phyloP scores from a whole-genome alignment of 768 basidiomycete genomes.

The Thelephora ganbajun region DNA sequence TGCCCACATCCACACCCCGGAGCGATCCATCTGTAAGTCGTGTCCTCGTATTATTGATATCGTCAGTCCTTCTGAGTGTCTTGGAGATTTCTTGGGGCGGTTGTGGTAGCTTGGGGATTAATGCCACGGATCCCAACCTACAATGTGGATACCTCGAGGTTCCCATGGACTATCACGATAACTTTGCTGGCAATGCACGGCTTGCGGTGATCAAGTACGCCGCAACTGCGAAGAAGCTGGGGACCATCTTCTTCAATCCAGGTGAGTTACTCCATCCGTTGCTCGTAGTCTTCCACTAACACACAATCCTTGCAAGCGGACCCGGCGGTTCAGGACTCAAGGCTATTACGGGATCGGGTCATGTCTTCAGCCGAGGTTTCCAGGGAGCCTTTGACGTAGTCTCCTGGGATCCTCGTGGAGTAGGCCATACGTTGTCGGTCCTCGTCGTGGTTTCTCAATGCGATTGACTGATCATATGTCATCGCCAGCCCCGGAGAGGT shows the following conservation, averaged over 20 bases:
- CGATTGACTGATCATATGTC: neutral
- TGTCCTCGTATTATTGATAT: no score
- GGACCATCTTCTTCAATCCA: conserved; percentile 1
- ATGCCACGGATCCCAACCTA: neutral
- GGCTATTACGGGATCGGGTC: neutral
- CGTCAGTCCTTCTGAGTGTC: no score
- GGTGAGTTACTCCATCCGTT: neutral
- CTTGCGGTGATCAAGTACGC: conserved; percentile 1
- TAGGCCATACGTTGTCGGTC: conserved; percentile 7
- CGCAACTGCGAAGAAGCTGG: conserved; percentile 1
- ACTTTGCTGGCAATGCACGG: neutral
- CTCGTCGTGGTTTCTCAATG: neutral
- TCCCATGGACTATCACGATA: conserved; percentile 7
- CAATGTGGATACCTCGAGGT: conserved; percentile 5
- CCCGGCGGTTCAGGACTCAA: conserved; percentile 3
- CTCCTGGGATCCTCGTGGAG: conserved; percentile 7
- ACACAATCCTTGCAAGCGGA: conserved; percentile 1
- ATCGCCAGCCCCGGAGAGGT: conserved; percentile 3
- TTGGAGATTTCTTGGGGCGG: no score
- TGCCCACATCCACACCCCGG: no score
- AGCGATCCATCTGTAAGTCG: no score
- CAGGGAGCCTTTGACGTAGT: conserved; percentile 4
- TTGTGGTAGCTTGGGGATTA: no score
- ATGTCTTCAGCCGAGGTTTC: neutral
- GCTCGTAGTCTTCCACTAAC: neutral